Evolutionary conservation across 2,329 filamentous ascomycete genomes (phyloP).

Genomic region (Colletotrichum sublineola): DNA sequence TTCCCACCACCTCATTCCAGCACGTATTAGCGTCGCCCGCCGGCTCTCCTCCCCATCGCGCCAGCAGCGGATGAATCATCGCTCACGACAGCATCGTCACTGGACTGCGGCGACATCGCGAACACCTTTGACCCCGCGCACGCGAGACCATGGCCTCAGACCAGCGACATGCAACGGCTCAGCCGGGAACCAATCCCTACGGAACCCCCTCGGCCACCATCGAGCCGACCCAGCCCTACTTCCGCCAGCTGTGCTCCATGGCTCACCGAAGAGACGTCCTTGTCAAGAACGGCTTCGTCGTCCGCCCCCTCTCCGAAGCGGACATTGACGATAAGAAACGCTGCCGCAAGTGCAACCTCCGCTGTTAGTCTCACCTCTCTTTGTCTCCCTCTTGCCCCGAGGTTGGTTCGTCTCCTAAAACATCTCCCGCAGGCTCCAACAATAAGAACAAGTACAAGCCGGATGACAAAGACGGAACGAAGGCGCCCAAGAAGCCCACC

Average conservation of each 20-base stretch:
- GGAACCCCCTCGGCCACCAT: conserved; percentile 38
- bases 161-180: not conserved
- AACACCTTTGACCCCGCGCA: not conserved
- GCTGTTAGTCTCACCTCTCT: conserved; percentile 14
- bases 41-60: not conserved
- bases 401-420: not conserved
- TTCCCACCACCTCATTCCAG: not conserved
- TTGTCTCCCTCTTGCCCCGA: not conserved
- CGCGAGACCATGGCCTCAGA: conserved; percentile 12
- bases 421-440: conserved; percentile 24
- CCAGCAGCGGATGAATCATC: not conserved
- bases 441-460: conserved; percentile 32
- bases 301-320: conserved; percentile 44
- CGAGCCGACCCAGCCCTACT: conserved; percentile 42
- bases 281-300: conserved; percentile 47
- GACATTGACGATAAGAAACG: conserved; percentile 51
- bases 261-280: conserved; percentile 44
- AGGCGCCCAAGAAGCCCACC: conserved; percentile 8
- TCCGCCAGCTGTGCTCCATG: conserved; percentile 42
- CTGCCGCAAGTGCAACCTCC: conserved; percentile 47
- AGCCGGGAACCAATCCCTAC: conserved; percentile 22
- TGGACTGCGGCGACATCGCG: not conserved
- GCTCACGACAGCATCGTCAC: not conserved
- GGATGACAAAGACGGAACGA: conserved; percentile 2
- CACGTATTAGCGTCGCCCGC: not conserved